Evolutionary conservation across 352 stramenopile genomes (phyloP), one percentile per base, ranked within the genome.

Genomic region (Globisporangium alternatum): DNA sequence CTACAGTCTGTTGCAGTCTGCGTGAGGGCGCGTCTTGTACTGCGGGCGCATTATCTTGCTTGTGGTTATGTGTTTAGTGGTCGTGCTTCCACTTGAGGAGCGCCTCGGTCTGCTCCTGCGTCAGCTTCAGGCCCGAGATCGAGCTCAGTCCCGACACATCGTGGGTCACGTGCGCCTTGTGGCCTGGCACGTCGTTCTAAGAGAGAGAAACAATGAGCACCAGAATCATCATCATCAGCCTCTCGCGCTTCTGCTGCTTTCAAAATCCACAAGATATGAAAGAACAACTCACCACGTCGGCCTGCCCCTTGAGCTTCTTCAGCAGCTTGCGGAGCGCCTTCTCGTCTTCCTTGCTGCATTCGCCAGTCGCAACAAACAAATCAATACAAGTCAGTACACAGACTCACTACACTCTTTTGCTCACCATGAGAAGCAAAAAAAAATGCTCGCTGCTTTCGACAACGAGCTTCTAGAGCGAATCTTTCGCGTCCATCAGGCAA

Each of bases 11-110:
- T 41, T 17, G 15, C 35, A 41, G 35, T 15, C 9, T 41, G 9
- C 12, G 35, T 12, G 2, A 12, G 15, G 35, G 35, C 35, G 35
- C 10, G 9, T 5, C 12, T 41, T 41, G 35, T 41, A 41, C 41
- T 47, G 28, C 25, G 25, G 25, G 25, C 25, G 25, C 25, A 3
- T 28, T 28, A 30, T 28, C 31, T 45, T 44, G n/a, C n/a, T 37
- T 48, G 25, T 17, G 12, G 31, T 15, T 25, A 17, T 9, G 3
- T 37, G 55, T 65, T 76, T 93, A 93, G 67, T 91, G 81, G 68
- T 92, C 73, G 81, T 95, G 86, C 81, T 95, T 95, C 86, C 86
- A 95, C 80, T 95, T 92, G 74, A 95, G 83, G 58, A 95, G 79
- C 58, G 81, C 84, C 28, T 83, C 74, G 54, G 90, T 67, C 74